Evolutionary conservation across 352 stramenopile genomes (phyloP), one percentile per base, ranked within the genome.

Genomic region (Pythium sp.): DNA sequence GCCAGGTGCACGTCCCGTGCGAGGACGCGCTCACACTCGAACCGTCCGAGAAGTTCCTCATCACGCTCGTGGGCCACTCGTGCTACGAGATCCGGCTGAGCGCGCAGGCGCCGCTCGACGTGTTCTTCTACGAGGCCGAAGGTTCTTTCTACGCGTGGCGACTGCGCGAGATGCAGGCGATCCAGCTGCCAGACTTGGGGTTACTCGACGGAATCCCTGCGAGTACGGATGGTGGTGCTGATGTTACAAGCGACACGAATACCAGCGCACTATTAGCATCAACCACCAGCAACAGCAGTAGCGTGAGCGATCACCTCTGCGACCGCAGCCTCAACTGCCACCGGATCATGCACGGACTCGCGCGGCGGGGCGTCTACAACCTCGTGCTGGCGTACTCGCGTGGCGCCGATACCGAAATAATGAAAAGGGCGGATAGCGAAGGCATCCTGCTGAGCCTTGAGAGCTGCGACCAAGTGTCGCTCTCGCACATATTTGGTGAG

Each of bases 1-100:
- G 79, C 0, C 76, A 83, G 28, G 75, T 79, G 3, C 71, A 74
- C 7, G 72, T 90, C 8, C 82, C 82, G 43, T 90, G 82, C 26
- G 67, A 79, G 14, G 82, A 90, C 46, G 59, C 79, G 41, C 68
- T 90, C 58, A 54, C 68, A n/a, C 67, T 88, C 30, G 76, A 72
- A 53, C 70, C 65, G 46, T 53, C 64, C 8, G 80, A 88, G 41
- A 74, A 73, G 56, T 86, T 88, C 66, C 72, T 90, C 56, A 65
- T 90, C 51, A 87, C 82, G 43, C 67, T 90, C 24, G 75, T 77
- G 43, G 82, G 82, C 5, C 80, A 88, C 63, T 68, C 71, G 11
- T 90, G 82, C 70, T 90, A 88, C 58, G 70, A 67, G 30, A 74
- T 90, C 61, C 57, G 68, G 32, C 68, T 88, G 30, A 57, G 67